Base-by-base conservation (phyloP, 805 yeast genomes). In the Groenewaldozyma tartarivorans region DNA sequence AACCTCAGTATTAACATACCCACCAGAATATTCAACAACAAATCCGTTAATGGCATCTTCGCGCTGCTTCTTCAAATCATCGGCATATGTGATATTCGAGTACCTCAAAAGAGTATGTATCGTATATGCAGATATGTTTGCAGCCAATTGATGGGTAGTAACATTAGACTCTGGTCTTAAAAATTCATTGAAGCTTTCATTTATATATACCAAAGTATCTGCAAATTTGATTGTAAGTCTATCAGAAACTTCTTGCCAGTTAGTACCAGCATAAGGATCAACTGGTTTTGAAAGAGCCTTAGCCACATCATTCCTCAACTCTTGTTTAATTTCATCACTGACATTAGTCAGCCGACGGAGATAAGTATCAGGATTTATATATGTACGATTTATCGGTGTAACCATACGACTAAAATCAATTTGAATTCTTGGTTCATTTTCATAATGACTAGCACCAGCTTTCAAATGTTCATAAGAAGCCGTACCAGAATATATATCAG, bases 181-280 rank as follows among this genome's bases (percentile, higher is more conserved):
- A 52, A 42, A 42, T 17, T 32, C 50, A 11, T 36, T 5, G 50
- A 69, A 57, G 1, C 72, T 62, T 11, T 58, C 53, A 41, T 74
- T 70, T 40, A 76, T 44, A 4, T 56, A 50, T 33, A 60, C 47
- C 21, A 77, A 49, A 27, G 69, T 55, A 9, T 81, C 80, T 1
- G 74, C 61, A 53, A 77, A 77, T 50, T 76, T 77, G 22, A 57
- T 57, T 4, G 63, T 67, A 13, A 77, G 68, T 24, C 60, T 64
- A 36, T 64, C 66, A 0, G 77, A 68, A 3, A 69, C 58, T n/a
- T 56, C 44, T 49, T 70, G 76, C 83, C 84, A 78, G 49, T 77
- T 57, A 0, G 72, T 75, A 9, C 72, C 66, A 4, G 50, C 30
- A 31, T 54, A 56, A 4, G 75, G 72, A 41, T 66, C 58, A 18